phyloP scores from a whole-genome alignment of 2,329 filamentous ascomycete genomes.

The Dactylellina haptotyla region DNA sequence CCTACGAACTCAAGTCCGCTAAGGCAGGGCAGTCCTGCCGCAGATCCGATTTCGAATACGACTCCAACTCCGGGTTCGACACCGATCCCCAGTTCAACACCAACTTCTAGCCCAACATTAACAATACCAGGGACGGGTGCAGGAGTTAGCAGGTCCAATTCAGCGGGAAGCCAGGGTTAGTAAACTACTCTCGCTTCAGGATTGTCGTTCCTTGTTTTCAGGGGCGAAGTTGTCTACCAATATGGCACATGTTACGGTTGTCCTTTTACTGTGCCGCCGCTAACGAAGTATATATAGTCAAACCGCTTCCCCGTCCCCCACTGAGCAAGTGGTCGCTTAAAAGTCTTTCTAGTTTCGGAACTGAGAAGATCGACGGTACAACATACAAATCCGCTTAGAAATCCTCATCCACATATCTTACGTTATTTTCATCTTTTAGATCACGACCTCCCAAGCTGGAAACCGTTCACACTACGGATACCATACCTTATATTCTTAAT shows the following conservation, averaged over 20 bases:
- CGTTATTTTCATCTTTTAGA: no score
- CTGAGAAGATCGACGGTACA: conserved; percentile 29
- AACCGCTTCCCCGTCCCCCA: conserved; percentile 42
- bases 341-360: conserved; percentile 37
- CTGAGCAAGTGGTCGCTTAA: conserved; percentile 42
- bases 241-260: background rate
- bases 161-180: conserved; percentile 31
- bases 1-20: background rate
- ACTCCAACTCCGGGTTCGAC: conserved; percentile 5
- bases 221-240: background rate
- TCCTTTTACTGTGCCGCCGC: conserved; percentile 3
- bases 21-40: background rate
- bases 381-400: background rate
- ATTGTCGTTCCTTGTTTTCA: conserved; percentile 8
- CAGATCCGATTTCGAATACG: background rate
- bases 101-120: conserved; percentile 13
- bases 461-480: conserved; percentile 44
- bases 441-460: conserved; percentile 45
- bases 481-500: conserved; percentile 51
- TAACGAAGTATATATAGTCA: conserved; percentile 43
- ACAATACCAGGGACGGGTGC: background rate
- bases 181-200: conserved; percentile 2
- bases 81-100: background rate
- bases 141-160: conserved; percentile 12
- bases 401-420: background rate